Conservation (phyloP, 2,329 filamentous ascomycete genomes). For the Phaeosphaeriaceae sp. region DNA sequence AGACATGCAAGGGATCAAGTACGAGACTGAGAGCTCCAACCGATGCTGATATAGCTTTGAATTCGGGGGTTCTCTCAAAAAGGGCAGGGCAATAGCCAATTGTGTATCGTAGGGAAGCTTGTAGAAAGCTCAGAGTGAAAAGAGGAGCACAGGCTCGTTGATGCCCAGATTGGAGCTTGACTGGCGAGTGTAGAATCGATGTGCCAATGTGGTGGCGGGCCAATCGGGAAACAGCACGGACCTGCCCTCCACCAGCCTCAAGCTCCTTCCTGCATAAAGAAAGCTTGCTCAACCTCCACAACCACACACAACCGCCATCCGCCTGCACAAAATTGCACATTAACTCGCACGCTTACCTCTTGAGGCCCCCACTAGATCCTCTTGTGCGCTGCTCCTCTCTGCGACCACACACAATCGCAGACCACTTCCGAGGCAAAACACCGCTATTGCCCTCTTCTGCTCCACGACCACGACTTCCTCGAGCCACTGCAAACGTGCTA, state of each 20-base stretch:
- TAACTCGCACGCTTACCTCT: constrained; percentile 15
- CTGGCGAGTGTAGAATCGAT: constrained; percentile 1
- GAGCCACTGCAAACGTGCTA: constrained; percentile 15
- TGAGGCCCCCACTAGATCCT: constrained; percentile 15
- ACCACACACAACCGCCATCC: constrained; percentile 27
- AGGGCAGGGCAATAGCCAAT: background rate
- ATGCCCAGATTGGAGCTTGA: background rate
- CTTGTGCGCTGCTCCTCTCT: constrained; percentile 10
- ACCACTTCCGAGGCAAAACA: constrained; percentile 23
- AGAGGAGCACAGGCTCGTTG: background rate
- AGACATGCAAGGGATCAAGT: background rate
- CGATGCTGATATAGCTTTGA: background rate
- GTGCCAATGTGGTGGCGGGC: constrained; percentile 29
- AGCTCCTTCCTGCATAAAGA: constrained; percentile 40
- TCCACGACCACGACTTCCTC: constrained; percentile 14
- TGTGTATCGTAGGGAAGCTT: background rate
- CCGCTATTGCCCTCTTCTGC: constrained; percentile 12
- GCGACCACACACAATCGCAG: constrained; percentile 19
- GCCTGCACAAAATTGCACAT: constrained; percentile 33
- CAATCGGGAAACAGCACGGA: constrained; percentile 28
- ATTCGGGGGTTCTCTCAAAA: background rate
- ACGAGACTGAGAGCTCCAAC: background rate
- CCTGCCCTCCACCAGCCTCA: constrained; percentile 30
- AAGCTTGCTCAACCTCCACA: constrained; percentile 34
- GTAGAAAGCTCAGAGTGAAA: background rate